Evolutionary conservation across 2,329 filamentous ascomycete species (phyloP), one percentile per base, ranked within the genome.

Genomic region (Pseudogymnoascus sp.): DNA sequence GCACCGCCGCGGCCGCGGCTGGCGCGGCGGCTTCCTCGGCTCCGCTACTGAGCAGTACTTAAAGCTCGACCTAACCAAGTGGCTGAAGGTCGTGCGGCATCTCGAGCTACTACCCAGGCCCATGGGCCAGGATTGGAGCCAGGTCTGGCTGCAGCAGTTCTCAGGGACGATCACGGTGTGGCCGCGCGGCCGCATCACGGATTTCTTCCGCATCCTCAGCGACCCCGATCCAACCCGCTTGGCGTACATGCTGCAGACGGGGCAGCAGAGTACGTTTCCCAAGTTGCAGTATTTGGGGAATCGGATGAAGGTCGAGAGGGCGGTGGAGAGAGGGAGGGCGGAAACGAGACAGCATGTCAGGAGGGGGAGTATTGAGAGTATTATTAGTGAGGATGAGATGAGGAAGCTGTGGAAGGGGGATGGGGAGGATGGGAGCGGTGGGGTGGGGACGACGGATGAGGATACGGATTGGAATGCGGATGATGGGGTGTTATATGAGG

Each of bases 21-120:
- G 94, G 94, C 88, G 94, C 61, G 94, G 94, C 39, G 94, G 94
- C 1, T 99, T 96, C 76, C 82, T 99, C 12, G 93, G 94, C 66
- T 93, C 89, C 5, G 93, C 94, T 0, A 85, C 89, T 5, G 94
- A 99, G 75, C 92, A 97, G 74, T 96, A 94, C 72, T 84, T 99
- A 72, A 97, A 97, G 75, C 85, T 99, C 23, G 94, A 99, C 74
- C 82, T 99, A 68, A 95, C 90, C 70, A 99, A 99, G 78, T 99
- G 94, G 92, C 85, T 99, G 39, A 94, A 94, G 72, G 93, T 99
- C 19, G 83, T 97, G 42, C 88, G 92, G 1, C 92, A 97, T 72
- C 83, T 97, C 0, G 94, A 99, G 75, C 81, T 99, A 3, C 83
- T 99, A 0, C 94, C 94, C 0, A 86, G 94, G 0, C 92, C 91